Percentiles rank a stretch among this genome's conserved stretches.
Evolutionary conservation across 306 rosid genomes (phyloP).

Genomic region (Prunus armeniaca): DNA sequence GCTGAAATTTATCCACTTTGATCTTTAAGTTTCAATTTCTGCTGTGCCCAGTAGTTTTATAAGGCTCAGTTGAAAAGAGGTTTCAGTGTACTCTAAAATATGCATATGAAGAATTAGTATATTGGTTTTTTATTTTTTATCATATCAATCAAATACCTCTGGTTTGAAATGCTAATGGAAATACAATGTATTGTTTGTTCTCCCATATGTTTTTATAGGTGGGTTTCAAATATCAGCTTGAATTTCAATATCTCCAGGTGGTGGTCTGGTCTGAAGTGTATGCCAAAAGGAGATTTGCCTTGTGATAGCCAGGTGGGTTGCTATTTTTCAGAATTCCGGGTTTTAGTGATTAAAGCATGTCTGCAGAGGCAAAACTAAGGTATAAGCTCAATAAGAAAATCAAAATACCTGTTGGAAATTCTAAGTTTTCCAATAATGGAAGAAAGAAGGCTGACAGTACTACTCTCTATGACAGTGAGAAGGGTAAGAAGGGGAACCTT

Average conservation of each 20-base stretch:
- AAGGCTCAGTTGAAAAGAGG: background rate
- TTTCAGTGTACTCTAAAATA: too few species aligned
- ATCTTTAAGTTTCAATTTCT: background rate
- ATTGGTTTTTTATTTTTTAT: background rate
- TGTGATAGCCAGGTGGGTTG: background rate
- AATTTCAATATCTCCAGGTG: background rate
- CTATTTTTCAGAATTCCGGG: background rate
- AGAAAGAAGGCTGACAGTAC: constrained; percentile 5
- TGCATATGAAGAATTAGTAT: background rate
- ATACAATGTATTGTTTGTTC: background rate
- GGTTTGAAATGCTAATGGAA: background rate
- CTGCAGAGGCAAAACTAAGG: constrained; percentile 31
- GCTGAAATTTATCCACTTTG: background rate
- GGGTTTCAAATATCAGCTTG: background rate
- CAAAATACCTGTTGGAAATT: constrained; percentile 23
- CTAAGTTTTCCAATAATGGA: constrained; percentile 16
- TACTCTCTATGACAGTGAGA: constrained; percentile 1
- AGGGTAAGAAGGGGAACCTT: constrained; percentile 21
- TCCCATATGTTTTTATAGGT: background rate
- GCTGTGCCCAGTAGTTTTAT: background rate
- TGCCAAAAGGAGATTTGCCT: background rate
- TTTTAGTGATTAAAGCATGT: constrained; percentile 29
- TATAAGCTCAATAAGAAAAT: constrained; percentile 36
- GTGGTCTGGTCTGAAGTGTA: background rate
- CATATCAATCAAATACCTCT: background rate